phyloP scores from a whole-genome alignment of 306 rosid species.

The Abrus pulchellus region DNA sequence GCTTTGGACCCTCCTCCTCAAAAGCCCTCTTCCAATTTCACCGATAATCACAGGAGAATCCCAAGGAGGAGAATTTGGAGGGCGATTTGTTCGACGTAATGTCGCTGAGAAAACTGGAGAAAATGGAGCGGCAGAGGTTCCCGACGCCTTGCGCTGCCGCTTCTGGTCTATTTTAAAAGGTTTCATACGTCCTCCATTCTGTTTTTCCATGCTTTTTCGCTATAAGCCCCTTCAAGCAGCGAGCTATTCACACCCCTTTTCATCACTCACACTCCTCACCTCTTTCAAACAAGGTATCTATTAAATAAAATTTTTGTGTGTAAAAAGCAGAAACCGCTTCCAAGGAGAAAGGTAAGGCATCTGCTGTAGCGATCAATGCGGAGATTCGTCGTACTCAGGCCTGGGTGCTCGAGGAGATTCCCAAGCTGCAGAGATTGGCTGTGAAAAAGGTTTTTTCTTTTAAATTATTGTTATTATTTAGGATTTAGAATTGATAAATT shows the following conservation, averaged over 20 bases:
- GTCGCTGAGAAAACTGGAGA: conserved; percentile 64
- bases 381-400: conserved; percentile 98
- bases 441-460: conserved; percentile 69
- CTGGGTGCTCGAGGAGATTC: conserved; percentile 90
- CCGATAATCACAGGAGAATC: too few relatives aligned
- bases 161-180: too few relatives aligned
- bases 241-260: conserved; percentile 55
- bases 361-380: conserved; percentile 93
- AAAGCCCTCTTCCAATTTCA: too few relatives aligned
- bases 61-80: conserved; percentile 50
- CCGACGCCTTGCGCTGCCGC: conserved; percentile 39
- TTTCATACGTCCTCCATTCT: conserved; percentile 42
- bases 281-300: conserved; percentile 56
- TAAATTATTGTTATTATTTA: too few relatives aligned
- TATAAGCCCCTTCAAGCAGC: conserved; percentile 49
- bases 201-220: conserved; percentile 50
- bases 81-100: conserved; percentile 61
- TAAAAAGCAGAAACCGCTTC: conserved; percentile 95
- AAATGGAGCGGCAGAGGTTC: conserved; percentile 54
- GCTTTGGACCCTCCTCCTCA: too few relatives aligned
- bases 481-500: neutral
- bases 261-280: conserved; percentile 44
- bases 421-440: conserved; percentile 94
- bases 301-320: conserved; percentile 44
- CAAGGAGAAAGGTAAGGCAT: conserved; percentile 86